phyloP scores from a whole-genome alignment of 2,329 filamentous ascomycete genomes.

The Boeremia lycopersici region DNA sequence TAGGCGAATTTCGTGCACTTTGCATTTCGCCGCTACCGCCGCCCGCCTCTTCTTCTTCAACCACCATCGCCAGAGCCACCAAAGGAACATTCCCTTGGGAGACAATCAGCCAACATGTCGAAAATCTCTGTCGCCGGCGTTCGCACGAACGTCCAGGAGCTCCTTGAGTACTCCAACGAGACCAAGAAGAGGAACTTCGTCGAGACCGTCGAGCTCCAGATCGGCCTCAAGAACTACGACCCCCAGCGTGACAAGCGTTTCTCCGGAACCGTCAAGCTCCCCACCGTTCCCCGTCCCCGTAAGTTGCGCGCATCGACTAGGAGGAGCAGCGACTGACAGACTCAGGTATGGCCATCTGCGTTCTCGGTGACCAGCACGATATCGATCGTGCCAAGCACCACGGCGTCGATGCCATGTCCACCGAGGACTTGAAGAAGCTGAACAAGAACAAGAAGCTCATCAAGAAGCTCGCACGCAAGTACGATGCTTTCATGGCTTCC shows the following conservation, averaged over 20 bases:
- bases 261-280: conserved; percentile 97
- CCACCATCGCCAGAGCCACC: conserved; percentile 46
- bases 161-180: conserved; percentile 93
- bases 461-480: conserved; percentile 99
- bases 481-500: conserved; percentile 98
- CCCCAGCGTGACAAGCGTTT: conserved; percentile 99
- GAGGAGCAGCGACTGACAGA: conserved; percentile 13
- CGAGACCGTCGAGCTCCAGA: conserved; percentile 80
- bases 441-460: conserved; percentile 99
- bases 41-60: conserved; percentile 29
- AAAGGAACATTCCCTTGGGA: conserved; percentile 55
- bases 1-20: conserved; percentile 22
- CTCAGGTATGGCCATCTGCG: conserved; percentile 55
- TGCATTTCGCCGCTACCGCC: conserved; percentile 24
- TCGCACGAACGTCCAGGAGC: conserved; percentile 89
- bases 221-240: conserved; percentile 61
- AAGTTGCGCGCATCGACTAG: conserved; percentile 11
- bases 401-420: conserved; percentile 96
- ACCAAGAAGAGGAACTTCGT: conserved; percentile 99
- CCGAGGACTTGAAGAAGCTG: conserved; percentile 99
- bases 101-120: conserved; percentile 67
- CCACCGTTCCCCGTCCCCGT: conserved; percentile 78
- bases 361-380: conserved; percentile 95
- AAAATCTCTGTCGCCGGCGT: conserved; percentile 93
- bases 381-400: conserved; percentile 99